Conservation (phyloP, 1,284 basidiomycete genomes). For the Rhodotorula glutinis region DNA sequence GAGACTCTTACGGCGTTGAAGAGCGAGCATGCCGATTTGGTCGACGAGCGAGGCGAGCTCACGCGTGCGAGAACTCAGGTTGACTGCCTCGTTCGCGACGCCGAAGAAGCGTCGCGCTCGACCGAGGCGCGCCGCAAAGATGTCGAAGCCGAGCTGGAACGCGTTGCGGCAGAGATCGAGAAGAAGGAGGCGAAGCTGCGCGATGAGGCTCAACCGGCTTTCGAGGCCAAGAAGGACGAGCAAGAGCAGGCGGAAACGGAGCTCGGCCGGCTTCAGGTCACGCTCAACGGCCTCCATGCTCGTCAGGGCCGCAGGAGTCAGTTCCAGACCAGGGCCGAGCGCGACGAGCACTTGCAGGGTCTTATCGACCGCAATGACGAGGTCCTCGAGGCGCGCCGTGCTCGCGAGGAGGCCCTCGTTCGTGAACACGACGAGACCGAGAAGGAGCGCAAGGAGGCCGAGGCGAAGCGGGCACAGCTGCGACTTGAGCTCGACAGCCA, state of each 20-base stretch:
- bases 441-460: constrained; percentile 58
- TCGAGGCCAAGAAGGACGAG: not conserved
- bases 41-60: constrained; percentile 40
- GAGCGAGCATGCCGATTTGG: constrained; percentile 57
- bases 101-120: constrained; percentile 54
- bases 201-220: not conserved
- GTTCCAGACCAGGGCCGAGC: constrained; percentile 76
- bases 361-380: constrained; percentile 69
- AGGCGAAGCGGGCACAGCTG: constrained; percentile 40
- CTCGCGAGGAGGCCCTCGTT: constrained; percentile 46
- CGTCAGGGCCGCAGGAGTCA: constrained; percentile 83
- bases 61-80: constrained; percentile 60
- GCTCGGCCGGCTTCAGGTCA: constrained; percentile 69
- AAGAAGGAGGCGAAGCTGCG: constrained; percentile 4
- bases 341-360: constrained; percentile 69
- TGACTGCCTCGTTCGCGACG: constrained; percentile 76
- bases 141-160: not conserved
- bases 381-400: constrained; percentile 55
- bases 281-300: constrained; percentile 69
- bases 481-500: constrained; percentile 41
- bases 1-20: constrained; percentile 68
- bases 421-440: constrained; percentile 55
- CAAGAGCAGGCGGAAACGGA: constrained; percentile 40
- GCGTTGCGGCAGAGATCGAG: not conserved
- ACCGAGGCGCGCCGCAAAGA: not conserved